Evolutionary conservation across 176 grass and related monocot species (phyloP), one percentile per base, ranked within the genome.

Genomic region (Pontederia crassipes): DNA sequence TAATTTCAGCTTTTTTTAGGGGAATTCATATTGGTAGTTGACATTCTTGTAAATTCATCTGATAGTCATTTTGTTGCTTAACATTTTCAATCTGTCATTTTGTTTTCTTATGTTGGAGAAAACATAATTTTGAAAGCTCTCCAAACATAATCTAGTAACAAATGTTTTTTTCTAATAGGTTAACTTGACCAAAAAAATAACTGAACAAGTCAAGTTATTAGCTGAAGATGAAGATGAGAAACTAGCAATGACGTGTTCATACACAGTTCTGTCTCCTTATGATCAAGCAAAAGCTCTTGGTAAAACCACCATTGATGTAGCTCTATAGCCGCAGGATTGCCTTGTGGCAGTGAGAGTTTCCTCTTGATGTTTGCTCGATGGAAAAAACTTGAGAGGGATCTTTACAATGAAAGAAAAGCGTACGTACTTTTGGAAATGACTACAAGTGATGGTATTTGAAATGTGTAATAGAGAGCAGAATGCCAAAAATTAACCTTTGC

Each of bases 301-400:
- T 61, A 90, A 79, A 66, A 82, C 86, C 51, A 80, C 59, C 52
- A 87, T 90, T 84, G 91, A 96, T 81, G 80, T 58, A 57, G 91
- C 82, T 61, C 75, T 55, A 90, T 96, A 64, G 79, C 78, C 78
- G 78, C 86, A 69, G 86, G 91, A 59, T 79, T 96, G 55, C 91
- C 91, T 66, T 96, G 86, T 96, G 91, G 91, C 26, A 96, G 75
- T 28, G 91, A 96, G 81, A 78, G 86, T 70, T 96, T 96, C 63
- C 86, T 96, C 58, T 74, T 96, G 61, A 96, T 96, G 91, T 90
- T 87, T 79, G 91, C 91, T 32, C 77, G 91, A 40, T 96, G 91
- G 91, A 96, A 85, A 72, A 96, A 96, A 75, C 86, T 96, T 16
- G 80, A 90, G 71, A 96, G 86, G 64, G 91, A 80, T 65, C 66